Conservation (phyloP, 2,329 filamentous ascomycete species). For the Fusarium keratoplasticum region DNA sequence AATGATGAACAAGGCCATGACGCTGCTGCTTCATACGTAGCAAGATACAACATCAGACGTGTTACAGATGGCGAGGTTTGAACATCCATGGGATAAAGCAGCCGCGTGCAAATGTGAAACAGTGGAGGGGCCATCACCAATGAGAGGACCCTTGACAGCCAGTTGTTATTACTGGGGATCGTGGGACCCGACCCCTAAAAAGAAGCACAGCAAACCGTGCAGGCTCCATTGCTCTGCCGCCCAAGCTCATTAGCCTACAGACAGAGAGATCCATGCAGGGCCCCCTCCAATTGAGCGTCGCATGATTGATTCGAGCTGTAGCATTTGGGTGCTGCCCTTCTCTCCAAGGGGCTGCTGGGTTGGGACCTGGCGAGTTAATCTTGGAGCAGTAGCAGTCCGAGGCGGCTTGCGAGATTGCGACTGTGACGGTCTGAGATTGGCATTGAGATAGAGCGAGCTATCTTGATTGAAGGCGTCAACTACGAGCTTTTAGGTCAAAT, state of each 20-base stretch:
- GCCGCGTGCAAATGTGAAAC: slow-evolving; percentile 28
- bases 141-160: slow-evolving; percentile 8
- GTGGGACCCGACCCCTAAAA: slow-evolving; percentile 21
- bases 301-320: slow-evolving; percentile 27
- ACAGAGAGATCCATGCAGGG: not conserved
- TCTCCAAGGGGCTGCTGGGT: slow-evolving; percentile 9
- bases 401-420: slow-evolving; percentile 19
- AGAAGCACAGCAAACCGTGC: not conserved
- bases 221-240: not conserved
- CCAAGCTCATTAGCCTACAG: not conserved
- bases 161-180: slow-evolving; percentile 30
- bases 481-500: not conserved
- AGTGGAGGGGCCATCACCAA: slow-evolving; percentile 32
- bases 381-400: not conserved
- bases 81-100: slow-evolving; percentile 17
- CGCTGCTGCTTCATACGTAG: not conserved
- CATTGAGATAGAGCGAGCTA: not conserved
- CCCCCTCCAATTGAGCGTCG: slow-evolving; percentile 30
- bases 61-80: slow-evolving; percentile 25
- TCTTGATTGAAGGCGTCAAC: not conserved
- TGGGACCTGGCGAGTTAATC: not conserved
- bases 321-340: not conserved
- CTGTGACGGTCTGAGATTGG: not conserved
- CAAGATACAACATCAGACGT: not conserved
- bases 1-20: not conserved